Evolutionary conservation across 2,329 filamentous ascomycete species (phyloP), one percentile per base, ranked within the genome.

Genomic region (Botrytis deweyae): DNA sequence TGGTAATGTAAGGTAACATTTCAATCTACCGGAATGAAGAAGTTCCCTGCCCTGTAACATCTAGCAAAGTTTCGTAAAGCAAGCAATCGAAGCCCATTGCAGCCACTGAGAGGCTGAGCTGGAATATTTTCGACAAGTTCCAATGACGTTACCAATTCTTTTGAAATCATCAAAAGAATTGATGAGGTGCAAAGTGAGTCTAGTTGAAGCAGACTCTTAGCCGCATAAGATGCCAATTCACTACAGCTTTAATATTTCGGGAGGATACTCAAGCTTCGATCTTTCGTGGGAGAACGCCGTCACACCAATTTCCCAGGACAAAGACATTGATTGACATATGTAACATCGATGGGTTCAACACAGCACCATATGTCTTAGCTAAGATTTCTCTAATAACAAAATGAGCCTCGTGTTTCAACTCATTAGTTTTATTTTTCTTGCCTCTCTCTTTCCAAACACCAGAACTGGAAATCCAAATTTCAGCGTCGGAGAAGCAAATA

Each of bases 1-100:
- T 77, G 20, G 49, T 74, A 6, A 72, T 68, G 70, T 77, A 29
- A 72, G 40, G 29, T 25, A 22, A 16, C 49, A 58, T 58, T 58
- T 18, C 9, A 6, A 29, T 29, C 52, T 29, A 18, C 14, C 14
- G 52, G 52, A 29, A 12, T 58, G 52, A 3, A 8, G n/a, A 58
- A 29, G 14, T 58, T 58, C 14, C n/a, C 14, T 58, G 18, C 14
- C n/a, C n/a, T 58, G 52, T 58, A 58, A 29, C 3, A 29, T 58
- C 52, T 58, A 55, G n/a, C 18, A 29, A 29, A 58, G 52, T 29
- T 18, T 29, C 52, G 7, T 3, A 58, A 29, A 58, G n/a, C 52
- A 29, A 29, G 16, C 6, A 58, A 29, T 8, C 3, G 2, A 58
- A 58, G n/a, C n/a, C 3, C 14, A 29, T 58, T 58, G n/a, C 52